Conservation (phyloP, 2,329 filamentous ascomycete genomes). For the Fusarium clavum region DNA sequence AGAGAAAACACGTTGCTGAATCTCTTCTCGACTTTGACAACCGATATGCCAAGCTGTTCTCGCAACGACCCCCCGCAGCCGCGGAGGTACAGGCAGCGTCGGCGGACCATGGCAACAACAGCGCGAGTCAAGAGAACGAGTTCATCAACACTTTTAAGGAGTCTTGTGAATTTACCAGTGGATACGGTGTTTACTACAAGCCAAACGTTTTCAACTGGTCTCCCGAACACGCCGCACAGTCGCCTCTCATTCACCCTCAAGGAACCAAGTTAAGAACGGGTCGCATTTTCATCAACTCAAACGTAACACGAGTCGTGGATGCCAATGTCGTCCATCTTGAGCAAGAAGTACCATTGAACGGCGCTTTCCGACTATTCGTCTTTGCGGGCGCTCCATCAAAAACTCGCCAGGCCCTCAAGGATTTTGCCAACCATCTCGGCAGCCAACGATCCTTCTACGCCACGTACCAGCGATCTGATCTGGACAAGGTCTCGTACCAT, state of each 20-base stretch:
- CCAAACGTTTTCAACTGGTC: conserved; percentile 89
- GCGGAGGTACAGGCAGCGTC: conserved; percentile 78
- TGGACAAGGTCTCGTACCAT: conserved; percentile 74
- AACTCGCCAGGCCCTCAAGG: conserved; percentile 72
- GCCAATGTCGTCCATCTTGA: conserved; percentile 91
- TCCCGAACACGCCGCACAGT: conserved; percentile 75
- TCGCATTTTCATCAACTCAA: conserved; percentile 79
- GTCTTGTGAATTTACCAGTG: conserved; percentile 90
- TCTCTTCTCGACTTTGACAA: conserved; percentile 87
- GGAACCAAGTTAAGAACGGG: conserved; percentile 77
- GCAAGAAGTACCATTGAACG: conserved; percentile 89
- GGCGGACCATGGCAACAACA: conserved; percentile 43
- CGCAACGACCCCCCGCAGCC: conserved; percentile 77
- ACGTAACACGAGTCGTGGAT: conserved; percentile 88
- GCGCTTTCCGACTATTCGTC: conserved; percentile 86
- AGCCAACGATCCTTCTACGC: conserved; percentile 79
- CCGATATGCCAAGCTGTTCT: conserved; percentile 91
- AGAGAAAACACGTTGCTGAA: conserved; percentile 87
- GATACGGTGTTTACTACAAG: conserved; percentile 89
- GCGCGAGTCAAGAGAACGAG: conserved; percentile 70
- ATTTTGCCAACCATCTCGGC: conserved; percentile 74
- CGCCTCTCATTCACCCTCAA: conserved; percentile 74
- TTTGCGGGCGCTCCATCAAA: conserved; percentile 78
- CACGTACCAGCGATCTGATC: conserved; percentile 71
- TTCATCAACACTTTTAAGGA: conserved; percentile 94